phyloP scores from a whole-genome alignment of 257 asterid species.

The Solanum gandarillasii region DNA sequence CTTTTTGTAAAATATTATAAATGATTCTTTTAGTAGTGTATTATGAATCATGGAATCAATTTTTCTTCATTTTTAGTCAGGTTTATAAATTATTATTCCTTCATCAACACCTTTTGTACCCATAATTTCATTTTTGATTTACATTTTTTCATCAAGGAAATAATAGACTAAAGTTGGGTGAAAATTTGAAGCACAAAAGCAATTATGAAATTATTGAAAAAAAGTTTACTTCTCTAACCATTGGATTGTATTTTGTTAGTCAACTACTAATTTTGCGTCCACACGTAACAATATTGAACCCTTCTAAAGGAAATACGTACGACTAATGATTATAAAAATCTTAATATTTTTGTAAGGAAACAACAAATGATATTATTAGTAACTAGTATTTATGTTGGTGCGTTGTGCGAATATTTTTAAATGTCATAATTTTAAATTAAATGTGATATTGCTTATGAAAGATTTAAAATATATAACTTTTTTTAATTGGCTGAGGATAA shows the following conservation, averaged over 20 bases:
- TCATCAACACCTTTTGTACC: not conserved
- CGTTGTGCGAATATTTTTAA: no score
- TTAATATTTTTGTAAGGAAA: no score
- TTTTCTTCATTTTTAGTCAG: not conserved
- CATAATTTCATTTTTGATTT: not conserved
- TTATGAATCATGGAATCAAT: not conserved
- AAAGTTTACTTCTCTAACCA: not conserved
- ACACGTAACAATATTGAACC: not conserved
- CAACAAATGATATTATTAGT: no score
- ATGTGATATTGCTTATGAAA: no score
- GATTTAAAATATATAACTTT: no score
- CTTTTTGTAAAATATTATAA: not conserved
- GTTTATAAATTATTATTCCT: not conserved
- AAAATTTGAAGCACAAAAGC: not conserved
- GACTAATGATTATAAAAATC: not conserved
- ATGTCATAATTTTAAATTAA: no score
- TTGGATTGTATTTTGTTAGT: not conserved
- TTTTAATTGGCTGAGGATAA: no score
- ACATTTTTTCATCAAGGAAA: not conserved
- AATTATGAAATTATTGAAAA: not conserved
- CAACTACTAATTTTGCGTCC: not conserved
- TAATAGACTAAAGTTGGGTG: not conserved
- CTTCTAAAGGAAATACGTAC: not conserved
- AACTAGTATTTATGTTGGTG: no score
- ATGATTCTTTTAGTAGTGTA: no score